Percentiles rank a stretch among this genome's conserved stretches.
phyloP scores from a whole-genome alignment of 2,329 filamentous ascomycete species.

The Verticillium longisporum region DNA sequence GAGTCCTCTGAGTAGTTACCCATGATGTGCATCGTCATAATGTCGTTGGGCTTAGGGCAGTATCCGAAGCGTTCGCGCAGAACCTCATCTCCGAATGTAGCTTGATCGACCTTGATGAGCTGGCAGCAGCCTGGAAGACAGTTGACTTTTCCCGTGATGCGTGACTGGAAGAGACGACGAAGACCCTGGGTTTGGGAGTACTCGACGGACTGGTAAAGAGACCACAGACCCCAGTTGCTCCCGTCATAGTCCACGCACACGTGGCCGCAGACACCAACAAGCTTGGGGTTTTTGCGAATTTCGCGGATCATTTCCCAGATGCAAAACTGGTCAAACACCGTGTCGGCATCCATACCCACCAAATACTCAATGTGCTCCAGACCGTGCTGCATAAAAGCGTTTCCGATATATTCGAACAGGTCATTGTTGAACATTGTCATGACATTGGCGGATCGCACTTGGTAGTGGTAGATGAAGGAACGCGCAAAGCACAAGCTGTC shows the following conservation, averaged over 20 bases:
- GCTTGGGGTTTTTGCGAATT: slow-evolving; percentile 32
- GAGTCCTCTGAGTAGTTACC: slow-evolving; percentile 42
- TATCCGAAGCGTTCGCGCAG: slow-evolving; percentile 40
- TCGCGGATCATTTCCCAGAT: slow-evolving; percentile 35
- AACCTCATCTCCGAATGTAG: slow-evolving; percentile 38
- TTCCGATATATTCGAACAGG: slow-evolving; percentile 32
- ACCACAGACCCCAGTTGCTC: slow-evolving; percentile 34
- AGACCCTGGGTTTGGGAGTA: slow-evolving; percentile 41
- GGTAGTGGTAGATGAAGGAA: slow-evolving; percentile 41
- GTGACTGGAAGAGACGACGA: slow-evolving; percentile 40
- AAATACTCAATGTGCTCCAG: slow-evolving; percentile 34
- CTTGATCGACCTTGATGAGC: slow-evolving; percentile 40
- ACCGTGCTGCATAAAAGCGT: slow-evolving; percentile 27
- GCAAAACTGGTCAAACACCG: slow-evolving; percentile 36
- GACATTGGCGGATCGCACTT: slow-evolving; percentile 30
- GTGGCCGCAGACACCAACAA: slow-evolving; percentile 41
- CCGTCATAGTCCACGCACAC: slow-evolving; percentile 39
- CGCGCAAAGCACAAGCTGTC: slow-evolving; percentile 42
- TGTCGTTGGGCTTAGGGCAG: slow-evolving; percentile 39
- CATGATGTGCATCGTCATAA: slow-evolving; percentile 40
- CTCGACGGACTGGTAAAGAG: slow-evolving; percentile 39
- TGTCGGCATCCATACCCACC: slow-evolving; percentile 41
- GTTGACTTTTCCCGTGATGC: slow-evolving; percentile 41
- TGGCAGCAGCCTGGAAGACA: slow-evolving; percentile 43
- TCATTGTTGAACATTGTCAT: slow-evolving; percentile 39